Conservation (phyloP, 257 asterid species). For the Mentha longifolia region DNA sequence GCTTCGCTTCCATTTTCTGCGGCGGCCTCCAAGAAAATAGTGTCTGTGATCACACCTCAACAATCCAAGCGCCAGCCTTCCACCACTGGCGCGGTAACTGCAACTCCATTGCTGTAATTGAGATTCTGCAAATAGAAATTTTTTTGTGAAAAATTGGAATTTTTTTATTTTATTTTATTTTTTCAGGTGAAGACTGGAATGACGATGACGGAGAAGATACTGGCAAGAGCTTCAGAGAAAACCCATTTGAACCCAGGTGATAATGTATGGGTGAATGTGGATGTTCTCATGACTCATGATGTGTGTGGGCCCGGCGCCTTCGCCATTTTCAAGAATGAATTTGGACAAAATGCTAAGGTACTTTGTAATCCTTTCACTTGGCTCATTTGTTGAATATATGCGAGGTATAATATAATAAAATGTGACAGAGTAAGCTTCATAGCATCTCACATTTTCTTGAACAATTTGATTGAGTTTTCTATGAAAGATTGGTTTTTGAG, state of each 20-base stretch:
- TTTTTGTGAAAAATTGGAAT: not conserved
- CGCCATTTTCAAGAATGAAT: constrained; percentile 86
- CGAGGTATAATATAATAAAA: no score
- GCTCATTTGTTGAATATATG: no score
- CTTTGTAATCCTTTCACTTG: not conserved
- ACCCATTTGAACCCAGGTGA: constrained; percentile 81
- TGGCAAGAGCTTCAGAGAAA: constrained; percentile 81
- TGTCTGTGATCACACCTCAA: constrained; percentile 70
- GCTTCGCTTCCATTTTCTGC: constrained; percentile 41
- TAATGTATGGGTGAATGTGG: constrained; percentile 85
- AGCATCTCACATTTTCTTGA: no score
- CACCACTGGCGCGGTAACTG: constrained; percentile 70
- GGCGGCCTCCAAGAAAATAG: constrained; percentile 44
- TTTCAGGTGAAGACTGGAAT: constrained; percentile 75
- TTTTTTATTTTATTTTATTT: not conserved
- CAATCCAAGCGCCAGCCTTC: constrained; percentile 70
- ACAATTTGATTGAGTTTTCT: no score
- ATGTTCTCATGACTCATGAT: constrained; percentile 92
- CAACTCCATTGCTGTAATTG: not conserved
- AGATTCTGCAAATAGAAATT: not conserved
- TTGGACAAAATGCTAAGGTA: constrained; percentile 92
- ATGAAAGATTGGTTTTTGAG: no score
- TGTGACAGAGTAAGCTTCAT: no score
- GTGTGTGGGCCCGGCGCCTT: constrained; percentile 82
- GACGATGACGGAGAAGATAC: constrained; percentile 95